Evolutionary conservation across 139 green algal genomes (phyloP).

Genomic region (Chlorella sp.): DNA sequence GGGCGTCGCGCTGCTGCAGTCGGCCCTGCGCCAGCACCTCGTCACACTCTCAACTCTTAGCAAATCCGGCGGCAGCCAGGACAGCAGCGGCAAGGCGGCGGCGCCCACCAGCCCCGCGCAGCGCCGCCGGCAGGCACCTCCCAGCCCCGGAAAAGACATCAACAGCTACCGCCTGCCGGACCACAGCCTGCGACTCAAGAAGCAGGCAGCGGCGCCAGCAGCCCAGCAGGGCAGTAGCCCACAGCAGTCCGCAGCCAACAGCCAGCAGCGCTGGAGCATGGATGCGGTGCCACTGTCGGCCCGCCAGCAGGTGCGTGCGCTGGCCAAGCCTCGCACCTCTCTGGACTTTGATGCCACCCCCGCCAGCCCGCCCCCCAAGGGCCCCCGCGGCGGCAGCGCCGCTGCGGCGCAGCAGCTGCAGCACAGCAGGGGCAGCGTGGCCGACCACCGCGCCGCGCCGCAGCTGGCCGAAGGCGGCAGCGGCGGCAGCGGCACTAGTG

Average conservation of each 20-base stretch:
- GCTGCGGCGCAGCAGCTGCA: not conserved
- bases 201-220: not conserved
- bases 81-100: not conserved
- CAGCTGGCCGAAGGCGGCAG: not conserved
- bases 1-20: not conserved
- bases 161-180: conserved; percentile 17
- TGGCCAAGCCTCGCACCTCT: conserved; percentile 25
- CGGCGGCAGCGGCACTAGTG: not conserved
- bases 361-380: not conserved
- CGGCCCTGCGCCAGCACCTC: not conserved
- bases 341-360: conserved; percentile 7
- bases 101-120: not conserved
- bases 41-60: not conserved
- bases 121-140: not conserved
- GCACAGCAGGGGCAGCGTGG: not conserved
- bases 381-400: not conserved
- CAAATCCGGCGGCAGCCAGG: not conserved
- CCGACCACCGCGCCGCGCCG: not conserved
- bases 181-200: not conserved
- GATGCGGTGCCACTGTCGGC: not conserved
- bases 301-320: not conserved
- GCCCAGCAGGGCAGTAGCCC: not conserved
- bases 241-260: not conserved
- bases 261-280: conserved; percentile 29
- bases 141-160: conserved; percentile 14